Conservation (phyloP, 352 stramenopile genomes). For the Phytophthora parvispora region DNA sequence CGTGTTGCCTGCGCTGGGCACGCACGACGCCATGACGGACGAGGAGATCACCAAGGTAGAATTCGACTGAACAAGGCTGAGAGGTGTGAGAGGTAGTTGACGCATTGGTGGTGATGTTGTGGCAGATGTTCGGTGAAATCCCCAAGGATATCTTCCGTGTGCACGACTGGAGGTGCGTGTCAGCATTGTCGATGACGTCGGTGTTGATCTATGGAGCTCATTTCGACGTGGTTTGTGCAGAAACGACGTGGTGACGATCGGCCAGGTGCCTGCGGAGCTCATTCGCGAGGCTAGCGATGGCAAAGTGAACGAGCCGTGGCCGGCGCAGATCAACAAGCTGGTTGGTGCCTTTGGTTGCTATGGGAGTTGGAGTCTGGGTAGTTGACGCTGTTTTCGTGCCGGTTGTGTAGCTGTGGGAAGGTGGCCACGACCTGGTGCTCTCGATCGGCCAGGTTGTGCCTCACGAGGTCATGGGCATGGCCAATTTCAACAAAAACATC, state of each 20-base stretch:
- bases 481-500: constrained; percentile 99
- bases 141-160: constrained; percentile 92
- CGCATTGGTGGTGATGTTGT: background rate
- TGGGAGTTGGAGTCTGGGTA: background rate
- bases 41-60: constrained; percentile 89
- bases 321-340: constrained; percentile 97
- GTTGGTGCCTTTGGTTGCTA: constrained; percentile 53
- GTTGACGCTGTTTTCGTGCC: background rate
- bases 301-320: constrained; percentile 97
- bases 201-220: background rate
- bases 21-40: constrained; percentile 97
- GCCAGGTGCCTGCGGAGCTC: constrained; percentile 94
- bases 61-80: background rate
- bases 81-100: background rate
- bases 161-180: constrained; percentile 95
- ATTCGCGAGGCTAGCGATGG: constrained; percentile 94
- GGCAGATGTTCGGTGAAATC: constrained; percentile 95
- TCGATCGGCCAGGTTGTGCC: constrained; percentile 98
- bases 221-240: constrained; percentile 31
- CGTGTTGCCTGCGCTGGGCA: constrained; percentile 96
- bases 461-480: constrained; percentile 99
- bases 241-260: constrained; percentile 98
- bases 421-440: constrained; percentile 93
- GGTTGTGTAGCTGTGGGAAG: constrained; percentile 87
- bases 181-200: background rate